Base-by-base conservation (phyloP, 768 basidiomycete species). In the Boletus bicolor region DNA sequence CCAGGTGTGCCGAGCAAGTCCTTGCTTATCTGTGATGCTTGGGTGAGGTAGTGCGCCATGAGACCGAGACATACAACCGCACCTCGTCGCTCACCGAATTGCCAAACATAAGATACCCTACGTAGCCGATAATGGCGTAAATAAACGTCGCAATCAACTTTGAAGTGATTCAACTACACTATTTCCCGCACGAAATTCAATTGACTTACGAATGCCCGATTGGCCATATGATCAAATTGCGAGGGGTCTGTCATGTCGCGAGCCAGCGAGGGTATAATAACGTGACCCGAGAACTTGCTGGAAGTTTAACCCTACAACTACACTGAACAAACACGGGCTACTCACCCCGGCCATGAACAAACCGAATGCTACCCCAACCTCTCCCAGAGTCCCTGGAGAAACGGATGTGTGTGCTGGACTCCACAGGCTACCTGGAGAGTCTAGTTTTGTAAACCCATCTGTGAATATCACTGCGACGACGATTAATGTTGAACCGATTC, bases 41-140 rank as follows among this genome's bases (percentile, higher is more conserved):
- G 28, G 50, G 44, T 53, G 17, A 59, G 38, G 26, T 26, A 10
- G 19, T 21, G 44, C 15, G 14, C 14, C 10, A 17, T 30, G 21
- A n/a, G 28, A 11, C 19, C 7, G 15, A 47, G 10, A 50, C 54
- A 2, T 26, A n/a, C 17, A 11, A 24, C 63, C 77, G 64, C 55
- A 91, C 91, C 79, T 93, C 92, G 55, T 90, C 91, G 63, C 83
- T 84, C 47, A 95, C 91, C 34, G 68, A 63, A 47, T 81, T 76
- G 10, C 93, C 93, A 66, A 93, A 94, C 96, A 98, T 98, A 19
- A 91, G 70, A 63, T 97, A 98, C 0, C 95, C 96, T 19, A 84
- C 85, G 44, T 80, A 82, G 5, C 89, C 93, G 30, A 93, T 85
- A 11, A 87, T 57, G n/a, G 75, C 68, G 60, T 86, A 86, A 30